phyloP scores from a whole-genome alignment of 1,139 yeast species.

The Kodamaea suecica region DNA sequence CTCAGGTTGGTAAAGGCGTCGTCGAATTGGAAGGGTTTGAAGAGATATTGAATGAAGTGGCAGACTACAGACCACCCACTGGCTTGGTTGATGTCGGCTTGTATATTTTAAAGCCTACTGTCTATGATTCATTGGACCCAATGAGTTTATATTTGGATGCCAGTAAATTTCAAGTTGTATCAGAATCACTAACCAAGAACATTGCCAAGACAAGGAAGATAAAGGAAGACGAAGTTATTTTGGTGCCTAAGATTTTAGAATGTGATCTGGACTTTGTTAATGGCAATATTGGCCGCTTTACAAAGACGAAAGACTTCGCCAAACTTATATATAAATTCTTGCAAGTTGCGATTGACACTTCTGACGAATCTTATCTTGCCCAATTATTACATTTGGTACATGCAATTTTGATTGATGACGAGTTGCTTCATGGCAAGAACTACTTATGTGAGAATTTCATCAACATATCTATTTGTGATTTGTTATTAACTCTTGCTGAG shows the following conservation, averaged over 20 bases:
- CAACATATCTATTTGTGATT: constrained; percentile 53
- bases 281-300: constrained; percentile 44
- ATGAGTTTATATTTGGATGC: constrained; percentile 36
- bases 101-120: constrained; percentile 44
- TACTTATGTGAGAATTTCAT: constrained; percentile 46
- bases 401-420: constrained; percentile 60
- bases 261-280: constrained; percentile 38
- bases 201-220: constrained; percentile 27
- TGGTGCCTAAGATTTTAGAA: constrained; percentile 29
- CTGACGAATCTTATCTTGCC: constrained; percentile 53
- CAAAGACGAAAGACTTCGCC: constrained; percentile 52
- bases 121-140: constrained; percentile 36
- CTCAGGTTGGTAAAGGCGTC: constrained; percentile 34
- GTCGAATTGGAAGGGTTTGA: constrained; percentile 37
- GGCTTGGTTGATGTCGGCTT: constrained; percentile 41
- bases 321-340: constrained; percentile 56
- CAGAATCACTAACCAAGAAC: constrained; percentile 30
- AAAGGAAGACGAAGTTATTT: constrained; percentile 42
- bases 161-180: constrained; percentile 32
- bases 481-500: constrained; percentile 50
- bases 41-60: constrained; percentile 34
- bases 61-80: constrained; percentile 42
- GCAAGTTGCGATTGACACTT: constrained; percentile 46
- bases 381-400: constrained; percentile 65
- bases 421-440: constrained; percentile 34